Conservation (phyloP, 352 stramenopile species). For the Phytophthora chlamydospora region DNA sequence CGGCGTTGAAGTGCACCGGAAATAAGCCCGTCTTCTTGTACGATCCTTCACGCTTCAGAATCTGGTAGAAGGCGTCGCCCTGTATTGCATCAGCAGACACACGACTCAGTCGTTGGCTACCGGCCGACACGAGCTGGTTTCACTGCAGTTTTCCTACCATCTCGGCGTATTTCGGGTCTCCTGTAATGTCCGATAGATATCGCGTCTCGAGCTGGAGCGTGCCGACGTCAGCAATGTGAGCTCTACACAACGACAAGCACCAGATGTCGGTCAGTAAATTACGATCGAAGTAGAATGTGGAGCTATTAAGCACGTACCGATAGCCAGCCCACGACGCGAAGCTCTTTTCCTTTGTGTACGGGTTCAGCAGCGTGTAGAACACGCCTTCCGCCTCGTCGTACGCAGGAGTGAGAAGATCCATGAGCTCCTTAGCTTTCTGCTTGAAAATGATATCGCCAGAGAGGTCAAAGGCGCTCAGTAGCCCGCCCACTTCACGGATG, state of each 20-base stretch:
- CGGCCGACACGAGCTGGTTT: background rate
- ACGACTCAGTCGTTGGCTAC: background rate
- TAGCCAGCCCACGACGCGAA: slow-evolving; percentile 52
- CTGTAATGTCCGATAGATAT: slow-evolving; percentile 83
- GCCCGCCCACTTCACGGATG: slow-evolving; percentile 97
- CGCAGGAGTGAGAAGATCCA: slow-evolving; percentile 86
- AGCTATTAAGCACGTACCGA: slow-evolving; percentile 25
- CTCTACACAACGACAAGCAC: slow-evolving; percentile 43
- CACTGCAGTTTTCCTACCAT: slow-evolving; percentile 41
- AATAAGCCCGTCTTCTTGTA: slow-evolving; percentile 89
- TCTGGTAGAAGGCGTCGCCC: slow-evolving; percentile 82
- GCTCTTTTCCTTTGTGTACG: slow-evolving; percentile 65
- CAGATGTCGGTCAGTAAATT: background rate
- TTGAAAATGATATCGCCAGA: slow-evolving; percentile 90
- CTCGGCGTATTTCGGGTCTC: slow-evolving; percentile 71
- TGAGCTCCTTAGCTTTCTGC: slow-evolving; percentile 93
- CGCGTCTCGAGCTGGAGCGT: slow-evolving; percentile 87
- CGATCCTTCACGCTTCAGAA: slow-evolving; percentile 71
- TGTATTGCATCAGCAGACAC: slow-evolving; percentile 19
- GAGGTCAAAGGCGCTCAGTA: slow-evolving; percentile 96
- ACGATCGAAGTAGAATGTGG: background rate
- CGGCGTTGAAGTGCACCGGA: slow-evolving; percentile 78
- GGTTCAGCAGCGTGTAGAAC: slow-evolving; percentile 91
- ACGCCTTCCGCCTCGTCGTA: slow-evolving; percentile 92
- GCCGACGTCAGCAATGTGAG: slow-evolving; percentile 81